Conservation (phyloP, 129 eudicot genomes). For the Centaurea solstitialis region DNA sequence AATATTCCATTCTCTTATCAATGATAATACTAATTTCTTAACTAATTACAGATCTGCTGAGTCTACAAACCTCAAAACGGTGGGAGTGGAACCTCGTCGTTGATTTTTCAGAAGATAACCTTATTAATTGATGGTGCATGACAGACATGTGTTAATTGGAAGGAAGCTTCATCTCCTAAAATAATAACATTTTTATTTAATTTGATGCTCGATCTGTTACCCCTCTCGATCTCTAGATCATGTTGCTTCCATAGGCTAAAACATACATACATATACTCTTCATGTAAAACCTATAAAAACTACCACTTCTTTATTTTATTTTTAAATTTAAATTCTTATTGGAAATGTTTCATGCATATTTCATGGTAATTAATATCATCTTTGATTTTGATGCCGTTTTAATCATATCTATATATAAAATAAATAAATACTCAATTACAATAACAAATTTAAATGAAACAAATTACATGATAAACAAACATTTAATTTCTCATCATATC, state of each 20-base stretch:
- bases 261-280: background rate
- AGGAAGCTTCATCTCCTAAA: background rate
- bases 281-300: background rate
- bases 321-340: too few relatives aligned
- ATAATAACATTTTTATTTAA: background rate
- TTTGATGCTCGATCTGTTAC: background rate
- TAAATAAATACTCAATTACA: too few relatives aligned
- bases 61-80: constrained; percentile 29
- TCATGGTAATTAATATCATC: background rate
- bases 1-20: too few relatives aligned
- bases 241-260: constrained; percentile 4
- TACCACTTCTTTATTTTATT: too few relatives aligned
- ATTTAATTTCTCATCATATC: background rate
- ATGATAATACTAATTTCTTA: background rate
- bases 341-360: background rate
- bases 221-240: background rate
- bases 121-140: background rate
- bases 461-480: background rate
- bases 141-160: too few relatives aligned
- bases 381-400: too few relatives aligned
- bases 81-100: constrained; percentile 31
- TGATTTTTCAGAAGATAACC: background rate
- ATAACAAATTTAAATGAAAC: too few relatives aligned
- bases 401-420: too few relatives aligned
- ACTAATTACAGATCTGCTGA: constrained; percentile 26